Evolutionary conservation across 495 filamentous ascomycete species (phyloP).

Genomic region (Hyaloscypha bicolor): DNA sequence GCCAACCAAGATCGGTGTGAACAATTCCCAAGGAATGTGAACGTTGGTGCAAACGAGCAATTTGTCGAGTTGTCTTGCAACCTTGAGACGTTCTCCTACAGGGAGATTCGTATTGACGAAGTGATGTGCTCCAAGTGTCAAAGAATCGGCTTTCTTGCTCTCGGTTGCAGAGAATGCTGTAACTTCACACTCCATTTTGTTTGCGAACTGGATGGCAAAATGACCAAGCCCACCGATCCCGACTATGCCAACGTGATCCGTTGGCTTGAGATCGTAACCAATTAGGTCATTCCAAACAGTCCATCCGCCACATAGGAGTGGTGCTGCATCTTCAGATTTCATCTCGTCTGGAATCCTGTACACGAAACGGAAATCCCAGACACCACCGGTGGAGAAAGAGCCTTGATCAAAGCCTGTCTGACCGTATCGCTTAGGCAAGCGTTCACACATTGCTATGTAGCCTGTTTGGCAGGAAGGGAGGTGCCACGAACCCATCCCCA

Average conservation of each 20-base stretch:
- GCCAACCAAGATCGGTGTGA: background rate
- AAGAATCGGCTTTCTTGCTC: constrained; percentile 56
- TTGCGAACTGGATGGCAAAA: constrained; percentile 61
- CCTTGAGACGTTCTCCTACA: background rate
- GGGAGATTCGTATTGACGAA: constrained; percentile 45
- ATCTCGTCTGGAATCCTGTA: constrained; percentile 54
- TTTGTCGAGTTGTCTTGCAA: background rate
- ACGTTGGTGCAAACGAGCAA: background rate
- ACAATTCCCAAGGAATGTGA: background rate
- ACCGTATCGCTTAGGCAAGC: background rate
- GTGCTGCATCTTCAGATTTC: constrained; percentile 46
- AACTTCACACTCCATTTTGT: constrained; percentile 59
- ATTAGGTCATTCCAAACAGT: constrained; percentile 53
- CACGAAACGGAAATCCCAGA: constrained; percentile 55
- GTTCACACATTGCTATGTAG: too few relatives aligned
- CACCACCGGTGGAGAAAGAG: constrained; percentile 49
- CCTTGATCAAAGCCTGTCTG: constrained; percentile 50
- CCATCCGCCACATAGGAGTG: constrained; percentile 54
- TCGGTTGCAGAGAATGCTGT: constrained; percentile 57
- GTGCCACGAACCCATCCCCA: background rate
- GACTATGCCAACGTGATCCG: constrained; percentile 57
- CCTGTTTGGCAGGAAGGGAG: background rate
- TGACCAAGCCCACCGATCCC: constrained; percentile 64
- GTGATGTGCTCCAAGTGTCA: constrained; percentile 54
- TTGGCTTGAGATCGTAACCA: constrained; percentile 43